A percentile compares a stretch with the other conserved stretches of the same genome.
Conservation (phyloP, 208 protist species). For the Borovskyia barvae region DNA sequence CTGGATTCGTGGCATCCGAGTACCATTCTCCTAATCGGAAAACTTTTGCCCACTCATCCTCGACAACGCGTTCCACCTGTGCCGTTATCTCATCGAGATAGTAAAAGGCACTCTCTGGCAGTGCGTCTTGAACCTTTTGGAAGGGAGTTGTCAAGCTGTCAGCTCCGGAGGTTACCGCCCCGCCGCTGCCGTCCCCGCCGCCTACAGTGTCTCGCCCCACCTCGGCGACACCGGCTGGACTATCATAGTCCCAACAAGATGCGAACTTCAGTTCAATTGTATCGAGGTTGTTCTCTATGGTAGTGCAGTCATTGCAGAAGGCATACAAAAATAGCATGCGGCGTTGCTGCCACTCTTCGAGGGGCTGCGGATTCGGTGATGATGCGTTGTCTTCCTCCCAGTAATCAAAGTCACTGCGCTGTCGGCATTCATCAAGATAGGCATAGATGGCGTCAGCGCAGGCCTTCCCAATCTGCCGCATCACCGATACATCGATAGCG, state of each 20-base stretch:
- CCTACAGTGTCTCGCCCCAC: conserved; percentile 1
- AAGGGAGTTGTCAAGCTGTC: conserved; percentile 49
- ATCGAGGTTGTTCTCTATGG: conserved; percentile 86
- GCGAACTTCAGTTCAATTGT: conserved; percentile 85
- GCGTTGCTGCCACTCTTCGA: conserved; percentile 69
- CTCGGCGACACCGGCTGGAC: conserved; percentile 5
- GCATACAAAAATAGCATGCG: conserved; percentile 83
- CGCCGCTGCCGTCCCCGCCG: neutral
- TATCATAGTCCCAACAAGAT: conserved; percentile 64
- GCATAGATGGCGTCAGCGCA: conserved; percentile 73
- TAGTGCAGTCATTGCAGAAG: conserved; percentile 85
- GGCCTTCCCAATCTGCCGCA: conserved; percentile 73
- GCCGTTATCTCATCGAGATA: conserved; percentile 85
- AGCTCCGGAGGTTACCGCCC: conserved; percentile 3
- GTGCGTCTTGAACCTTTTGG: conserved; percentile 58
- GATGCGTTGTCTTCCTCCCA: conserved; percentile 73
- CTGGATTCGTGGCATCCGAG: conserved; percentile 59
- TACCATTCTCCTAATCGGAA: conserved; percentile 80
- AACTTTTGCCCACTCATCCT: conserved; percentile 64
- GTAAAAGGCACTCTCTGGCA: conserved; percentile 64
- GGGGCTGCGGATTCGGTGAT: conserved; percentile 14
- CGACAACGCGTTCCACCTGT: conserved; percentile 81
- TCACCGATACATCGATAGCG: conserved; percentile 65
- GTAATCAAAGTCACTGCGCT: conserved; percentile 79
- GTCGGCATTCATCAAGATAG: conserved; percentile 76